Percentiles rank a stretch among this genome's conserved stretches.
Evolutionary conservation across 2,329 filamentous ascomycete genomes (phyloP).

Genomic region (Curvularia verruculosa): DNA sequence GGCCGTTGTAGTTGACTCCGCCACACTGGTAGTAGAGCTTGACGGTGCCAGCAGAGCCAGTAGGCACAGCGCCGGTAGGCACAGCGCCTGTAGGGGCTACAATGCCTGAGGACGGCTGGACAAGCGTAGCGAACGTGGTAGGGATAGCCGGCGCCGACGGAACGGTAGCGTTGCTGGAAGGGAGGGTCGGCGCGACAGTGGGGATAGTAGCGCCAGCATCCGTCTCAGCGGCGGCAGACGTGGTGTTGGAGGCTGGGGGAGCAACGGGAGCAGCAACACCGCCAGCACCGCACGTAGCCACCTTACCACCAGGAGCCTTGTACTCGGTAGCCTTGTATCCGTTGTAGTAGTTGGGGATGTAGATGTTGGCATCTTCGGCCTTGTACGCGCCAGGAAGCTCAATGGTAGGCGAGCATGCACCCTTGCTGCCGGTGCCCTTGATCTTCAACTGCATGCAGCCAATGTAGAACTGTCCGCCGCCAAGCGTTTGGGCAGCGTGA

Average conservation of each 20-base stretch:
- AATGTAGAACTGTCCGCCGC: constrained; percentile 55
- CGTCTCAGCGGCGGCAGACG: constrained; percentile 1
- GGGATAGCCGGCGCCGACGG: constrained; percentile 10
- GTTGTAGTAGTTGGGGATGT: constrained; percentile 47
- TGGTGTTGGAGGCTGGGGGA: constrained; percentile 18
- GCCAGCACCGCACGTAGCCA: constrained; percentile 35
- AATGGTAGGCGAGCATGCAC: constrained; percentile 48
- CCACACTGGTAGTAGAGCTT: constrained; percentile 34
- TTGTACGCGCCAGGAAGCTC: constrained; percentile 51
- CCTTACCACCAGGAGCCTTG: constrained; percentile 38
- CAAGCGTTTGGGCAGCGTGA: constrained; percentile 47
- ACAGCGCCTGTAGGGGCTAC: constrained; percentile 24
- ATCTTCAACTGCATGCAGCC: constrained; percentile 51
- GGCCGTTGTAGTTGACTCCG: constrained; percentile 49
- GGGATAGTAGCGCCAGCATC: neutral
- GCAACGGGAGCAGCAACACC: constrained; percentile 24
- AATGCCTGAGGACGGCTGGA: constrained; percentile 11
- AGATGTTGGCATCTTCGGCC: constrained; percentile 41
- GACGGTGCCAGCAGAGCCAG: constrained; percentile 7
- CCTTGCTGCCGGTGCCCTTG: constrained; percentile 45
- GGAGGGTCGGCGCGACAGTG: constrained; percentile 6
- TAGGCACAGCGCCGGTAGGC: constrained; percentile 29
- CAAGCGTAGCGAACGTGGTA: constrained; percentile 18
- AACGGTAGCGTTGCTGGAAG: constrained; percentile 11
- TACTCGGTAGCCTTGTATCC: constrained; percentile 40